Percentiles rank a stretch among this genome's conserved stretches.
These are phyloP conservation scores for Diaporthe humulicola DNA, from an alignment of 2,329 filamentous ascomycete genomes.

Conservation along the genomic window DNA sequence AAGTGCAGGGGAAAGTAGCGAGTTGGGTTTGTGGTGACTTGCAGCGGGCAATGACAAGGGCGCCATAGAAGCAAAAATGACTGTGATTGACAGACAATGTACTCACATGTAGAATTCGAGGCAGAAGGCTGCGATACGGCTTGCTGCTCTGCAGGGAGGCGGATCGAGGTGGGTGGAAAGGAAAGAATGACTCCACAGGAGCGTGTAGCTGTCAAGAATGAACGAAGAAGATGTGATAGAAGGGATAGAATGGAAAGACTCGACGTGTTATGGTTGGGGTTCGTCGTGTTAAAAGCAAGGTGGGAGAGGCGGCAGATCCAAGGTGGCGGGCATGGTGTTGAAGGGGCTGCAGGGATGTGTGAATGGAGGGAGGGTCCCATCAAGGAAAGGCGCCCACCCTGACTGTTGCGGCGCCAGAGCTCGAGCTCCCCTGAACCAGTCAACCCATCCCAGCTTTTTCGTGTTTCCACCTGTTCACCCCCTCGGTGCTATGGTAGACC, in stretches of 20 bases:
- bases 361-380: conserved; percentile 22
- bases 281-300: conserved; percentile 21
- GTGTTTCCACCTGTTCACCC: conserved; percentile 27
- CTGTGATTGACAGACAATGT: neutral
- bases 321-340: conserved; percentile 29
- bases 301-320: conserved; percentile 1
- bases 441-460: conserved; percentile 21
- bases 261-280: neutral
- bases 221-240: conserved; percentile 32
- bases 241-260: neutral
- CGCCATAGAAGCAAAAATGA: neutral
- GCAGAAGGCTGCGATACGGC: conserved; percentile 20
- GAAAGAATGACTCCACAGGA: conserved; percentile 35
- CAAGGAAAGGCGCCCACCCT: conserved; percentile 20
- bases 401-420: conserved; percentile 30
- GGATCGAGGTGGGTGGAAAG: conserved; percentile 10
- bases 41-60: neutral
- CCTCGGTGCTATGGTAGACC: conserved; percentile 12
- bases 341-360: conserved; percentile 27
- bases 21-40: neutral
- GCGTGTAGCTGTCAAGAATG: conserved; percentile 25
- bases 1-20: neutral
- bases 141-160: conserved; percentile 29
- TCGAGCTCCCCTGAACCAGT: conserved; percentile 32
- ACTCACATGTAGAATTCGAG: conserved; percentile 26